These are phyloP conservation scores for Camellia granthamiana DNA, from an alignment of 148 eudicot genomes.

Conservation along the genomic window DNA sequence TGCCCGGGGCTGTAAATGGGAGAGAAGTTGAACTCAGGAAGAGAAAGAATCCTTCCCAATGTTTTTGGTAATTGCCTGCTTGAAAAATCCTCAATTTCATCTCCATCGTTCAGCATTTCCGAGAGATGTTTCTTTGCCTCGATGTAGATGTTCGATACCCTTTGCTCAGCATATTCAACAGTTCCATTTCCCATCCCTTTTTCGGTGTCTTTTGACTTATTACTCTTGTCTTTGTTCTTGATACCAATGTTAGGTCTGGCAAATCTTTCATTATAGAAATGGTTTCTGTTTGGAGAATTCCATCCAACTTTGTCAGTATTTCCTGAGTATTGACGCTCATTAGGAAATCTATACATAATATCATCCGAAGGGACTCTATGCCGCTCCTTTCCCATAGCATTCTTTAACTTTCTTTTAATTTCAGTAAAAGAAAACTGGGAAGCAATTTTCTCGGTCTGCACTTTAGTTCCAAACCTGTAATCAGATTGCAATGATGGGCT, in stretches of 20 bases:
- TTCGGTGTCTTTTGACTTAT: slow-evolving; percentile 26
- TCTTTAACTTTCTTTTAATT: slow-evolving; percentile 64
- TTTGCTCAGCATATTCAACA: slow-evolving; percentile 39
- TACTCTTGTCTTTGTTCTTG: slow-evolving; percentile 37
- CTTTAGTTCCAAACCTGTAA: slow-evolving; percentile 25
- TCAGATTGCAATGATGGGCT: slow-evolving; percentile 34
- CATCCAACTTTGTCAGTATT: slow-evolving; percentile 48
- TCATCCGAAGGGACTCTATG: slow-evolving; percentile 19
- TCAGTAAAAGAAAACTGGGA: slow-evolving; percentile 76
- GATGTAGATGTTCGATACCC: slow-evolving; percentile 58
- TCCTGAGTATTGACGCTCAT: slow-evolving; percentile 24
- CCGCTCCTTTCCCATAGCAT: slow-evolving; percentile 73
- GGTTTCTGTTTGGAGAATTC: slow-evolving; percentile 84
- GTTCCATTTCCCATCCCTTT: slow-evolving; percentile 19
- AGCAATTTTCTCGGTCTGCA: slow-evolving; percentile 35
- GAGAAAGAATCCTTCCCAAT: slow-evolving; percentile 73
- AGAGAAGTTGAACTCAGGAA: slow-evolving; percentile 59
- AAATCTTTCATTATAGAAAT: slow-evolving; percentile 71
- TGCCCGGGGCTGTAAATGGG: slow-evolving; percentile 60
- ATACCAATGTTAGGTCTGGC: slow-evolving; percentile 39
- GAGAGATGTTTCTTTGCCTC: slow-evolving; percentile 96
- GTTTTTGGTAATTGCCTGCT: slow-evolving; percentile 52
- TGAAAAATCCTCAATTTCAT: slow-evolving; percentile 38
- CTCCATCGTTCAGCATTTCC: slow-evolving; percentile 65
- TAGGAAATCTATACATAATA: slow-evolving; percentile 13